Evolutionary conservation across 2,329 filamentous ascomycete genomes (phyloP).

Genomic region (Aspergillus melleus): DNA sequence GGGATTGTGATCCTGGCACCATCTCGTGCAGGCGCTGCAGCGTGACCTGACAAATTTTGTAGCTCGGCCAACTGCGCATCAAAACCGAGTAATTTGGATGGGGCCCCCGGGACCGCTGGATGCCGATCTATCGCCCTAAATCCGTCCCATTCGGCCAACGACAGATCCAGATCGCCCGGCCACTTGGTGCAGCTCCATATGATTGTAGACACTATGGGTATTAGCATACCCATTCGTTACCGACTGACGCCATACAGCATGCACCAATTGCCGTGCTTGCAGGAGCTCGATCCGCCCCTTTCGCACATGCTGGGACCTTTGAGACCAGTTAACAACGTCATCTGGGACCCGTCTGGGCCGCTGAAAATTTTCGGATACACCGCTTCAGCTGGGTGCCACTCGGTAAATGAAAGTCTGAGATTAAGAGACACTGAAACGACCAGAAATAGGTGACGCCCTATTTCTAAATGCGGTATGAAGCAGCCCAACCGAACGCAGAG

Average conservation of each 20-base stretch:
- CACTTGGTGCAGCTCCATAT: background rate
- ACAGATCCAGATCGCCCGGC: background rate
- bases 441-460: background rate
- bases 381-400: background rate
- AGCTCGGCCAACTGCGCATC: background rate
- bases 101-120: background rate
- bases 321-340: background rate
- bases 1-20: constrained; percentile 1
- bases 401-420: background rate
- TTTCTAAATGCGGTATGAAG: constrained; percentile 1
- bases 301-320: background rate
- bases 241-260: background rate
- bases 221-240: background rate
- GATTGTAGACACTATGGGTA: background rate
- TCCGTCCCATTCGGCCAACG: background rate
- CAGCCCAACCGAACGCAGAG: constrained; percentile 5
- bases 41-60: background rate
- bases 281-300: background rate
- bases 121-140: background rate
- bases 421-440: background rate
- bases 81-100: background rate
- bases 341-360: background rate
- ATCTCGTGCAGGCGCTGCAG: constrained; percentile 2
- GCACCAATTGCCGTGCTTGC: background rate
- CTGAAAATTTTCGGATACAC: background rate